Base-by-base conservation (phyloP, 106 monocot species). In the Dendrobium huoshanense region DNA sequence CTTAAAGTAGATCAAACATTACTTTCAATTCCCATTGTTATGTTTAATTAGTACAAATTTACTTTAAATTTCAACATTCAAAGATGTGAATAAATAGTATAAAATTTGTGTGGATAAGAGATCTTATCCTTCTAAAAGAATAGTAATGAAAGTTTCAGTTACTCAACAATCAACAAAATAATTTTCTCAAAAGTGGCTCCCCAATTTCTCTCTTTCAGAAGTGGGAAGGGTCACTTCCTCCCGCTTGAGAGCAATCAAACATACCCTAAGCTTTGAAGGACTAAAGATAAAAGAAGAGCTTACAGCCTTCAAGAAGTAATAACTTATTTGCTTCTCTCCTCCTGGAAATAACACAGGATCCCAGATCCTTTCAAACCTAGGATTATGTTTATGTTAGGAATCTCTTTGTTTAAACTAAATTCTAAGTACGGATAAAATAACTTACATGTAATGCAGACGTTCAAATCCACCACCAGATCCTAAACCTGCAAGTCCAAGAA, bases 381-480 rank as follows among this genome's bases (percentile, higher is more conserved):
- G 1, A 77, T 65, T 75, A 75, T 81, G 82, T 3, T 47, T 45
- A 16, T 49, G 22, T 54, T 9, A 75, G 43, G 13, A 2, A n/a
- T 22, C 42, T 45, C 13, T 9, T 72, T 20, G 13, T 33, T 65
- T 51, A 68, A 51, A 15, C 16, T 31, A 47, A 67, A 67, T 15
- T 70, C 18, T 7, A 27, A 44, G 16, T 25, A 51, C 27, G 44
- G 29, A 76, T 45, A 13, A 41, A 8, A 65, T 48, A 48, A 20
- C 92, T 84, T 87, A 98, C 97, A 98, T 80, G 80, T 89, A 98
- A 67, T 98, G 97, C 82, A 98, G 68, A 67, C 92, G 92, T 91
- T 98, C 97, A 89, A 98, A 98, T 78, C 97, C 94, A 22, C 94
- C 83, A 80, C 92, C 83, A 79, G 87, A 95, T 40, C 97, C 97